phyloP scores from a whole-genome alignment of 176 grass and related monocot genomes.

The Poa pratensis region DNA sequence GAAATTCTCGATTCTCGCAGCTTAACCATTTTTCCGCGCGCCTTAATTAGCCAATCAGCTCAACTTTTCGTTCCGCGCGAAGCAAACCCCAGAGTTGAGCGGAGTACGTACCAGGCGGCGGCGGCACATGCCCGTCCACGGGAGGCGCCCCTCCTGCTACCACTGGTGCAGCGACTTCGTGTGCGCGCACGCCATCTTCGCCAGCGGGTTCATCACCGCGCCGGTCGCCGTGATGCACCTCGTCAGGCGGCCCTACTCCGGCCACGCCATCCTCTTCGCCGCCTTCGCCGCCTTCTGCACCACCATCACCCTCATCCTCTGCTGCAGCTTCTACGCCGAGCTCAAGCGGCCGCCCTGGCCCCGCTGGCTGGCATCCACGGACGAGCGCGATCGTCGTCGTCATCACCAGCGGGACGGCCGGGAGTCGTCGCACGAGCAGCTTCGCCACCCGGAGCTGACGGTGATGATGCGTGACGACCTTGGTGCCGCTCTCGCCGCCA shows the following conservation, averaged over 20 bases:
- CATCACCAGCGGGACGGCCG: not conserved
- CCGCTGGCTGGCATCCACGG: not conserved
- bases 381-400: not conserved
- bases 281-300: constrained; percentile 32
- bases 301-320: constrained; percentile 38
- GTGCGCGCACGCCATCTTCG: constrained; percentile 46
- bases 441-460: constrained; percentile 12
- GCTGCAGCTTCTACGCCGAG: constrained; percentile 48
- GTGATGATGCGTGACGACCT: constrained; percentile 35
- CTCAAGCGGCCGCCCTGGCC: constrained; percentile 46
- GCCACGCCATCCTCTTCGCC: constrained; percentile 34
- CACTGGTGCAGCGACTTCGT: constrained; percentile 50
- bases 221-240: constrained; percentile 40
- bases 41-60: not conserved
- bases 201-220: constrained; percentile 38
- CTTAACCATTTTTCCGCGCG: not conserved
- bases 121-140: constrained; percentile 22
- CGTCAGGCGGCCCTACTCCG: constrained; percentile 17
- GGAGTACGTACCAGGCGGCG: not conserved
- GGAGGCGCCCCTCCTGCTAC: constrained; percentile 33
- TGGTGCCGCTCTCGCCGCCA: constrained; percentile 21
- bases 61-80: constrained; percentile 2
- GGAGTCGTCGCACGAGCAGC: constrained; percentile 16
- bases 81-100: not conserved
- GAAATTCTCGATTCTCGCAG: not conserved